Conservation (phyloP, 768 basidiomycete species). For the Suillus brevipes region DNA sequence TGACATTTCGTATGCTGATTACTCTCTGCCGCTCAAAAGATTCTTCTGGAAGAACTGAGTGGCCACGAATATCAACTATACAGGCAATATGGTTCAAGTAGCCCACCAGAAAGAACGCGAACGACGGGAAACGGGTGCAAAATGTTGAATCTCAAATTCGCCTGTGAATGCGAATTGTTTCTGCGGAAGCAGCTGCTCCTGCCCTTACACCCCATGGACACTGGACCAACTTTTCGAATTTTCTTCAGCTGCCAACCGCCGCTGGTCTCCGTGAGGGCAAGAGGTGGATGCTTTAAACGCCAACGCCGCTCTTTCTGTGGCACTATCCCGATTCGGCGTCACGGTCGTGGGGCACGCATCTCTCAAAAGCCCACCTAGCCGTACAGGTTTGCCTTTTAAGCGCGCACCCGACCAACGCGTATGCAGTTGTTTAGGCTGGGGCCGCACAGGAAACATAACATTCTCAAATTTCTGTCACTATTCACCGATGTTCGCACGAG, state of each 20-base stretch:
- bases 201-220: too few relatives aligned
- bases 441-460: too few relatives aligned
- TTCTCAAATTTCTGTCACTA: too few relatives aligned
- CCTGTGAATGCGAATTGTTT: neutral
- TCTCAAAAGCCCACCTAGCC: too few relatives aligned
- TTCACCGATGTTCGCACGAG: too few relatives aligned
- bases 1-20: neutral
- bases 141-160: neutral
- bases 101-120: neutral
- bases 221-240: too few relatives aligned
- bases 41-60: neutral
- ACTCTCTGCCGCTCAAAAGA: neutral
- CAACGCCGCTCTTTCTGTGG: neutral
- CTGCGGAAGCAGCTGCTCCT: neutral
- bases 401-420: too few relatives aligned
- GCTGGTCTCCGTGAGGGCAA: neutral
- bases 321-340: too few relatives aligned
- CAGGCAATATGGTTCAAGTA: neutral
- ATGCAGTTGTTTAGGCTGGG: too few relatives aligned
- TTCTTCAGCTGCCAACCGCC: too few relatives aligned
- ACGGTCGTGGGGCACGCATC: too few relatives aligned
- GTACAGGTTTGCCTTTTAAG: too few relatives aligned
- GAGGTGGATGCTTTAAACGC: neutral
- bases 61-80: neutral
- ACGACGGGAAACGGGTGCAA: neutral